Evolutionary conservation across 345 rosid genomes (phyloP), one percentile per base, ranked within the genome.

Genomic region (Salix suchowensis): DNA sequence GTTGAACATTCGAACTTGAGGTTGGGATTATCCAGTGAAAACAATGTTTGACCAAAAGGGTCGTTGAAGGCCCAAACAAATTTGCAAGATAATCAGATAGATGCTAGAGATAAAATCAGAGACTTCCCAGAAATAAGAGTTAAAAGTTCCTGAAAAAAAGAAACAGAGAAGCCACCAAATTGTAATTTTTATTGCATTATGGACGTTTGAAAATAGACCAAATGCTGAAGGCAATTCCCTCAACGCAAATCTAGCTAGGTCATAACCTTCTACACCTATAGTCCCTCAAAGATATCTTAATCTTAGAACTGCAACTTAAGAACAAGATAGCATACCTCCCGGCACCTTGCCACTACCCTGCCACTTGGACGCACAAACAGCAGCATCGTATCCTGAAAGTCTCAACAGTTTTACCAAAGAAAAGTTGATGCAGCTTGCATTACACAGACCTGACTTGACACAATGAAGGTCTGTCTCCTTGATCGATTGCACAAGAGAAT

Each of bases 341-440:
- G 97, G 97, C 67, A 93, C 96, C 88, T 89, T 95, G 84, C 91
- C 88, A 54, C 82, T 71, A 62, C 93, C 90, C 86, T 86, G 93
- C 97, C 98, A 95, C 85, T 87, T 88, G 7, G 96, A 86, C 19
- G 88, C 75, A 70, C 98, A 95, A 39, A 95, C 94, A 26, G 91
- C 97, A 37, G 98, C 97, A 84, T 92, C 88, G 55, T 92, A 88
- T 36, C 96, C 97, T 2, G 94, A 88, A 62, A 86, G 89, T 78
- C 94, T 87, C 81, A 92, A 80, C 65, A 87, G 90, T 84, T 95
- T 91, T 9, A 90, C 97, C 70, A 93, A 84, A 48, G 80, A 85
- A 82, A 85, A 91, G 75, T 96, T 90, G 69, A 90, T 82, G 88
- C 98, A 91, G 83, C 97, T 92, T 21, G 88, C 90, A 77, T 86